Conservation (phyloP, 805 yeast genomes). For the Hanseniaspora vineae region DNA sequence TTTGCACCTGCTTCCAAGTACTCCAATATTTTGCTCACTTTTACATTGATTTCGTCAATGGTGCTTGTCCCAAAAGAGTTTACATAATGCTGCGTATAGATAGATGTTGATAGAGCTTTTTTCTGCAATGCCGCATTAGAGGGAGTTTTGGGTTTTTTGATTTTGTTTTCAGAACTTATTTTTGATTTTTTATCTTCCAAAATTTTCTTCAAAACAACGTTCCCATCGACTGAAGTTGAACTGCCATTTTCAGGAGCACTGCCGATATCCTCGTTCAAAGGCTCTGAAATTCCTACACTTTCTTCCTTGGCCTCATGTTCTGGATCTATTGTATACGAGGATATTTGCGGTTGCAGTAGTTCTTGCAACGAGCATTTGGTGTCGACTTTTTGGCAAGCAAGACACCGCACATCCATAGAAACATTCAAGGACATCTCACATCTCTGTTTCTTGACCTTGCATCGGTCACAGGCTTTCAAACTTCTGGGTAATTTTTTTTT, state of each 20-base stretch:
- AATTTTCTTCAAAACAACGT: not conserved
- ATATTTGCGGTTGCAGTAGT: not conserved
- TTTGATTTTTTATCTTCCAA: not conserved
- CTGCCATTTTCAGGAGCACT: not conserved
- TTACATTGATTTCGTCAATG: not conserved
- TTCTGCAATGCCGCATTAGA: not conserved
- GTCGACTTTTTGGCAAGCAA: not conserved
- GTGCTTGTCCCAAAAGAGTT: not conserved
- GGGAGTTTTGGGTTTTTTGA: not conserved
- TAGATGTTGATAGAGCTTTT: not conserved
- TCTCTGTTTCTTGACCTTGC: conserved; percentile 3
- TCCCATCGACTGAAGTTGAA: not conserved
- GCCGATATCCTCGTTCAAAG: not conserved
- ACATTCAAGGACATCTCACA: conserved; percentile 1
- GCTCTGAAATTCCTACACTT: not conserved
- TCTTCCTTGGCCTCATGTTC: not conserved
- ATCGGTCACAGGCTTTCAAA: conserved; percentile 4
- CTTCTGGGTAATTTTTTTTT: conserved; percentile 1
- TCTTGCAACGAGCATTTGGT: not conserved
- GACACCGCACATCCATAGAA: not conserved
- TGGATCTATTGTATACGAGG: not conserved
- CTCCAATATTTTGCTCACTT: not conserved
- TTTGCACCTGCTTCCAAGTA: not conserved
- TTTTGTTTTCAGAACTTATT: not conserved
- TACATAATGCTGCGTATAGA: not conserved